Base-by-base conservation (phyloP, 495 filamentous ascomycete species). In the Evernia prunastri region DNA sequence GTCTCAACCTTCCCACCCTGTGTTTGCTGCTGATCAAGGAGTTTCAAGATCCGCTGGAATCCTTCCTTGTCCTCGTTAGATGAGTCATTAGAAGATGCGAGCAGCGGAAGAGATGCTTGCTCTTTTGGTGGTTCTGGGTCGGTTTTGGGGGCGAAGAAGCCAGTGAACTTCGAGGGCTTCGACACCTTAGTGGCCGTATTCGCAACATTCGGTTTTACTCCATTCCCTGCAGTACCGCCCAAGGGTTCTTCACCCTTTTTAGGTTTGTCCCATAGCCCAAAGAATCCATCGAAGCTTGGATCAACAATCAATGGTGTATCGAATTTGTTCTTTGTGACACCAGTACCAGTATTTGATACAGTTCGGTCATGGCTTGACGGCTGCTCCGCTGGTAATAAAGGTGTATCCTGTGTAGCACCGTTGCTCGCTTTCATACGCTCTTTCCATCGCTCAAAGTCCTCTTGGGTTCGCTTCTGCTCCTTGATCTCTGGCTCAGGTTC, bases 381-480 rank as follows among this genome's bases (percentile, higher is more conserved):
- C 37, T 65, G 69, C 27, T 72, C 67, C 33, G 35, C 51, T 53
- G 45, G 15, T 53, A 56, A 39, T 29, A 58, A 45, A 40, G 64
- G 58, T 8, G 53, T 56, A 25, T 68, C 65, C 33, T 56, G 42
- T 25, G 51, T 60, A 43, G 66, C 36, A 39, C 43, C 63, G 54
- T 64, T 71, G 71, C 78, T 74, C 35, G 87, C 86, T 73, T 93
- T 96, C 92, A 96, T 95, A 58, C 78, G 80, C 67, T 94, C 90
- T 77, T 97, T 96, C 85, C 95, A 98, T 64, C 87, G 88, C 75
- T 96, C 88, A 73, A 98, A 97, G 61, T 97, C 91, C 70, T 95
- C 91, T 70, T 89, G 87, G 13, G 89, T 96, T 71, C 89, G 89
- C 23, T 80, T 85, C 61, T 79, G 84, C 53, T 80, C 72, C 66